A percentile compares a stretch with the other conserved stretches of the same genome.
phyloP scores from a whole-genome alignment of 169 alveolate species.

The Plasmodium malariae region DNA sequence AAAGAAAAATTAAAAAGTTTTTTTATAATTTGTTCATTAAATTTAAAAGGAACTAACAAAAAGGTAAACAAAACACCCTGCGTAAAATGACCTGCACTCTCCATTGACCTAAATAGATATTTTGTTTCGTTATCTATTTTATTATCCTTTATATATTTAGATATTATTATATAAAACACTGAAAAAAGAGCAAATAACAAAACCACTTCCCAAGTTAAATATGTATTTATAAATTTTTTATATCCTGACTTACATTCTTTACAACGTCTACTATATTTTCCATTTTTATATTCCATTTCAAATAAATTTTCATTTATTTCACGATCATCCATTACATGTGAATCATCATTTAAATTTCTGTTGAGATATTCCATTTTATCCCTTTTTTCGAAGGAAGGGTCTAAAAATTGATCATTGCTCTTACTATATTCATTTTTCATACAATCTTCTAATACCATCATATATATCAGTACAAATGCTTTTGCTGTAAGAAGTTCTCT shows the following conservation, averaged over 20 bases:
- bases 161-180: conserved; percentile 24
- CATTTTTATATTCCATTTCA: not conserved
- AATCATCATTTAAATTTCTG: no score
- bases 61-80: conserved; percentile 41
- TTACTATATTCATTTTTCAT: no score
- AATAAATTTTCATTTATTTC: conserved; percentile 14
- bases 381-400: no score
- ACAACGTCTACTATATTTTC: not conserved
- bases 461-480: no score
- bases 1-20: not conserved
- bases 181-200: conserved; percentile 13
- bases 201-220: conserved; percentile 44
- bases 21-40: conserved; percentile 20
- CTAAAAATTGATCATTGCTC: no score
- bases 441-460: no score
- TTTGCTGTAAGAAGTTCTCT: no score
- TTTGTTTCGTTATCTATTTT: not conserved
- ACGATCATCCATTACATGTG: conserved; percentile 59
- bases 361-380: no score
- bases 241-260: conserved; percentile 4
- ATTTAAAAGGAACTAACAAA: conserved; percentile 38
- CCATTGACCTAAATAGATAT: conserved; percentile 12
- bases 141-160: conserved; percentile 26
- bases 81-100: conserved; percentile 47
- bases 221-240: conserved; percentile 13